Evolutionary conservation across 345 rosid species (phyloP).

Genomic region (Hibiscus tridactylites): DNA sequence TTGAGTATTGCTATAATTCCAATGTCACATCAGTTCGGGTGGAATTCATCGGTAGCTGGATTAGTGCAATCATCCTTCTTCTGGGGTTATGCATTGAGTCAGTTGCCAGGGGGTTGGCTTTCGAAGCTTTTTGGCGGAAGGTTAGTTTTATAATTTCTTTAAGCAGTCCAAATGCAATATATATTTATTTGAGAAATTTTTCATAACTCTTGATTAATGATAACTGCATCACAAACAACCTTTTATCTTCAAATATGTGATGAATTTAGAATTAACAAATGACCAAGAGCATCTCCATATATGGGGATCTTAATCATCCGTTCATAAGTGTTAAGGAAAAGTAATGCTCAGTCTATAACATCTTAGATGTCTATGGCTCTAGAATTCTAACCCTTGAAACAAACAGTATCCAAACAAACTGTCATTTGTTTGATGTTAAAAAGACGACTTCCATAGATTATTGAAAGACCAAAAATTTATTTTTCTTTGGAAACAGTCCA

Average conservation of each 20-base stretch:
- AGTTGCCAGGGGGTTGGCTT: slow-evolving; percentile 94
- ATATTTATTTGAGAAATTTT: background rate
- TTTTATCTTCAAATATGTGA: background rate
- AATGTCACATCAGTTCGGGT: slow-evolving; percentile 92
- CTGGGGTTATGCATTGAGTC: slow-evolving; percentile 95
- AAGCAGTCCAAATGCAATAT: background rate
- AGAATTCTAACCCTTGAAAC: background rate
- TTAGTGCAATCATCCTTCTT: slow-evolving; percentile 92
- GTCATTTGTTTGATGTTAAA: background rate
- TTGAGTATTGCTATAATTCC: slow-evolving; percentile 94
- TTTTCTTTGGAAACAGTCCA: background rate
- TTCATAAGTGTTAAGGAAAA: background rate
- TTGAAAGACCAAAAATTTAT: background rate
- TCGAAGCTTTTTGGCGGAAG: slow-evolving; percentile 89
- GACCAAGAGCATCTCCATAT: background rate
- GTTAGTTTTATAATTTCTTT: slow-evolving; percentile 31
- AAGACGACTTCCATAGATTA: background rate
- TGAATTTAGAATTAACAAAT: background rate
- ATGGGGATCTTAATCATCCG: background rate
- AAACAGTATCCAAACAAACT: background rate
- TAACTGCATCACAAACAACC: background rate
- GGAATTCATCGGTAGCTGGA: slow-evolving; percentile 81
- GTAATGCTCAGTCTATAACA: background rate
- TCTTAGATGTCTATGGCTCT: background rate
- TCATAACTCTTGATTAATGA: background rate